Evolutionary conservation across 768 basidiomycete species (phyloP), one percentile per base, ranked within the genome.

Genomic region (Kwoniella newhampshirensis): DNA sequence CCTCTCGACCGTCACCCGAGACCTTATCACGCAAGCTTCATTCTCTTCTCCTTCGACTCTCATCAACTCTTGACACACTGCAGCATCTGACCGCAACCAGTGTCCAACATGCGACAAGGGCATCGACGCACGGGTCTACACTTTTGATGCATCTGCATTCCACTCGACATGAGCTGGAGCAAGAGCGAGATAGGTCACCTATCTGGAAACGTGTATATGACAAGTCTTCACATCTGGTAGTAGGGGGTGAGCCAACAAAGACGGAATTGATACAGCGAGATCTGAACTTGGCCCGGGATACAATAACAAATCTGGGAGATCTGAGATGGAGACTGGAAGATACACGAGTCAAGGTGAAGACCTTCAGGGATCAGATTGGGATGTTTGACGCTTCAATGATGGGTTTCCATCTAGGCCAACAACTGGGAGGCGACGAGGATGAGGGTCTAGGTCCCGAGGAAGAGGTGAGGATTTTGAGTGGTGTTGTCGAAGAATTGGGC

Each of bases 291-390:
- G 64, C 70, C 4, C 39, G 50, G 11, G 30, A 53, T n/a, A 68
- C 68, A 17, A 72, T 70, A 11, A 42, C 32, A 15, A 58, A 70
- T 40, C 50, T 70, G 11, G 47, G 57, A 17, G 18, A 37, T 0
- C 23, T 72, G 15, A 49, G 57, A 27, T 39, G 36, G 35, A 28
- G 42, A 25, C 39, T 68, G 25, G 67, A 68, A 46, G 54, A 56
- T n/a, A 62, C 59, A 1, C 36, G 67, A 17, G 40, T 20, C 0
- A 49, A 60, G 26, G 53, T 69, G 13, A 63, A 66, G 44, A 50
- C 49, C 11, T 72, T 63, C 41, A 57, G 65, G 36, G 66, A 67
- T 59, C 70, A 72, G 37, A 51, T 72, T n/a, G 65, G 63, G n/a
- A 51, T 57, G 49, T 67, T 66, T 28, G 42, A 60, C n/a, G 70